phyloP scores from a whole-genome alignment of 2,329 filamentous ascomycete species.

The Cercospora brassicicola region DNA sequence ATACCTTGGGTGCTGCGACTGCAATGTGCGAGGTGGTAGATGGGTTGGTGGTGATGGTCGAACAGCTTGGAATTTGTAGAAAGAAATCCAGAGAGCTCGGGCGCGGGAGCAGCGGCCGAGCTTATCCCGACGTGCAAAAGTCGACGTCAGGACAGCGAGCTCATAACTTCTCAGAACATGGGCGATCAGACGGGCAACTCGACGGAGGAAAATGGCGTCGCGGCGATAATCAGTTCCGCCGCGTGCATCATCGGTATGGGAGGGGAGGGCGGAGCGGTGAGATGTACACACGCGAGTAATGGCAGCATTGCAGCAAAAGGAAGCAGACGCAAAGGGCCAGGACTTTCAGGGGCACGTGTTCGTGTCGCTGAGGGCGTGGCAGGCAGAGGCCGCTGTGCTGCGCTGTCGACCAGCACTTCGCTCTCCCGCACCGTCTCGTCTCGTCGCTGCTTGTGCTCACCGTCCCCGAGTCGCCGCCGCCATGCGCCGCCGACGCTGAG shows the following conservation, averaged over 20 bases:
- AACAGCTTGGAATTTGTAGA: background rate
- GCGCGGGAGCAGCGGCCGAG: background rate
- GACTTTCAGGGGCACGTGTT: background rate
- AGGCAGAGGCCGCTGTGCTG: background rate
- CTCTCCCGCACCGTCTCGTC: background rate
- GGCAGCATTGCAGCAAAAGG: background rate
- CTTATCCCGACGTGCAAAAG: background rate
- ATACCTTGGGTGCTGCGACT: background rate
- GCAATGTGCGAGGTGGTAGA: background rate
- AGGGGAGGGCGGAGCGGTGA: background rate
- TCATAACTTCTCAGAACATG: background rate
- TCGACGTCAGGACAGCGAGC: background rate
- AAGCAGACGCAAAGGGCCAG: background rate
- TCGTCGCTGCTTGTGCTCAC: background rate
- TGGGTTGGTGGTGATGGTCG: background rate
- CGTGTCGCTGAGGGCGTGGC: background rate
- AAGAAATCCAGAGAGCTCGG: constrained; percentile 1
- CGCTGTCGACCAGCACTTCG: background rate
- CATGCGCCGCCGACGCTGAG: constrained; percentile 14
- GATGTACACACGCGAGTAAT: background rate
- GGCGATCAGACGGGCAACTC: background rate
- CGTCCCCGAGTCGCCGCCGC: background rate
- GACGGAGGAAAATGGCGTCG: background rate
- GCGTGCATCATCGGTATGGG: background rate
- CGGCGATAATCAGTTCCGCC: background rate